Percentiles rank a stretch among this genome's conserved stretches.
phyloP scores from a whole-genome alignment of 805 yeast species.

The Lipomyces sp. region DNA sequence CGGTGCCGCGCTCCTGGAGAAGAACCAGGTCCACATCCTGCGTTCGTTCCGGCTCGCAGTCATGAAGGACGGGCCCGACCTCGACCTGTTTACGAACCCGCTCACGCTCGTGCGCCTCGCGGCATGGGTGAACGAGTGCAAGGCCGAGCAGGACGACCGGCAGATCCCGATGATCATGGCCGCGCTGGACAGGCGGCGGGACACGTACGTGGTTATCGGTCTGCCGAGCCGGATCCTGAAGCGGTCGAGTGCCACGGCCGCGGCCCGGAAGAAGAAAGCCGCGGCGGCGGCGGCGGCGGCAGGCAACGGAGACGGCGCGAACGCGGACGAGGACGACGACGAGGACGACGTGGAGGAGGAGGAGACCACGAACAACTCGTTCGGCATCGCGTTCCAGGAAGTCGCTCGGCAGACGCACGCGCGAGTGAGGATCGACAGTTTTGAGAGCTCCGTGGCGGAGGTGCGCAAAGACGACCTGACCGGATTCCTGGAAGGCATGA shows the following conservation, averaged over 20 bases:
- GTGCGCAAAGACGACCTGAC: constrained; percentile 81
- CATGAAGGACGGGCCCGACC: constrained; percentile 81
- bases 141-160: constrained; percentile 18
- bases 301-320: constrained; percentile 1
- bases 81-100: constrained; percentile 77
- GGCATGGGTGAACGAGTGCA: constrained; percentile 74
- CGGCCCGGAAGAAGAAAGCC: constrained; percentile 35
- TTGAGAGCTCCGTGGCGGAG: constrained; percentile 91
- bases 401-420: constrained; percentile 84
- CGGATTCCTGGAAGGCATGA: constrained; percentile 79
- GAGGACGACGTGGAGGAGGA: constrained; percentile 36
- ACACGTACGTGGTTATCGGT: constrained; percentile 26
- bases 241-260: background rate
- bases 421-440: constrained; percentile 85
- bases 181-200: constrained; percentile 42
- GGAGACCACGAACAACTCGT: constrained; percentile 64
- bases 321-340: constrained; percentile 32
- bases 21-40: constrained; percentile 72
- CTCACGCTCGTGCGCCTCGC: constrained; percentile 80
- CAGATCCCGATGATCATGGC: constrained; percentile 34
- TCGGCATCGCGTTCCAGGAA: constrained; percentile 87
- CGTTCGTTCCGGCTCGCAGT: constrained; percentile 82
- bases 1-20: constrained; percentile 85
- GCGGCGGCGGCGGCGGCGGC: constrained; percentile 30
- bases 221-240: constrained; percentile 9